These are phyloP conservation scores for Didymosphaeria variabile DNA, from an alignment of 2,329 filamentous ascomycete species.

Conservation along the genomic window DNA sequence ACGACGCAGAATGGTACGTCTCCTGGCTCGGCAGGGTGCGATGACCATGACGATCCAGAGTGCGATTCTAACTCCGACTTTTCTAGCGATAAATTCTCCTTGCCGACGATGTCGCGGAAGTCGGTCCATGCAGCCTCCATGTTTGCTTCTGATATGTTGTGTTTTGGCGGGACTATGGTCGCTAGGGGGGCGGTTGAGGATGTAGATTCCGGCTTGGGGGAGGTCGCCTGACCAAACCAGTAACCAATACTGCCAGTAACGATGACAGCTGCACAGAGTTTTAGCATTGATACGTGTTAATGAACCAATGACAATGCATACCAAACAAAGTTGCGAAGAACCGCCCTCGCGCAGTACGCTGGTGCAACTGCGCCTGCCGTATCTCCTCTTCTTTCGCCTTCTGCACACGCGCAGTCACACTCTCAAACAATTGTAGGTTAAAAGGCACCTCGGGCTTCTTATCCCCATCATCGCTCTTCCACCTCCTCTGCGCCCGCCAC, in stretches of 20 bases:
- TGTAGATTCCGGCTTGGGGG: constrained; percentile 56
- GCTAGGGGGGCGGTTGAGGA: constrained; percentile 67
- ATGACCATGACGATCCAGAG: constrained; percentile 71
- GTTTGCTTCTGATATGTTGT: constrained; percentile 65
- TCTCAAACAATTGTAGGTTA: constrained; percentile 69
- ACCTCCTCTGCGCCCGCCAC: constrained; percentile 41
- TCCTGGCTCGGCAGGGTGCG: constrained; percentile 54
- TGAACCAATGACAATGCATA: constrained; percentile 16
- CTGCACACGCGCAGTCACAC: constrained; percentile 65
- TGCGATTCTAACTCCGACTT: constrained; percentile 64
- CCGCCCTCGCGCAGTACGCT: constrained; percentile 45
- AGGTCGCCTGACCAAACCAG: constrained; percentile 62
- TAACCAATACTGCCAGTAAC: constrained; percentile 64
- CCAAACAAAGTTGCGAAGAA: constrained; percentile 45
- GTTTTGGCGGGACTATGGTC: constrained; percentile 58
- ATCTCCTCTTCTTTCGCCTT: constrained; percentile 67
- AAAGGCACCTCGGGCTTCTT: constrained; percentile 58
- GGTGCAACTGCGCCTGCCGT: constrained; percentile 39
- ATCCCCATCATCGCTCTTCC: constrained; percentile 41
- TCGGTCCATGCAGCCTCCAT: constrained; percentile 72
- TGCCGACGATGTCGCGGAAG: constrained; percentile 68
- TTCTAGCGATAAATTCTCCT: constrained; percentile 69
- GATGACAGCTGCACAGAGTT: constrained; percentile 55
- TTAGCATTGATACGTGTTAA: background rate
- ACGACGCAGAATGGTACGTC: constrained; percentile 70